phyloP scores from a whole-genome alignment of 768 basidiomycete species.

The Cystofilobasidium capitatum region DNA sequence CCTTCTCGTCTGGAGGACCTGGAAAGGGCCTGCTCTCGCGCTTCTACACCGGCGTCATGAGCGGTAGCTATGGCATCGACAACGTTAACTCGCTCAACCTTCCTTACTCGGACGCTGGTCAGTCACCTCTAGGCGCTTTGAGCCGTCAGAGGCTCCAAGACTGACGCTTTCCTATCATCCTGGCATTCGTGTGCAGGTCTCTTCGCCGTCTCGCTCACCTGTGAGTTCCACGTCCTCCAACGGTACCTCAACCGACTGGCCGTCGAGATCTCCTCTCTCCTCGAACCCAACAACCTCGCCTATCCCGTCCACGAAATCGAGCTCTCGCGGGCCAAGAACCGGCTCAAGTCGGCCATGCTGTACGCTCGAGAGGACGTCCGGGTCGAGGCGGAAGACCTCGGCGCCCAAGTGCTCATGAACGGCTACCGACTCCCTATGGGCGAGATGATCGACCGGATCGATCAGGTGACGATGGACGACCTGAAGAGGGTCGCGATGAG shows the following conservation, averaged over 20 bases:
- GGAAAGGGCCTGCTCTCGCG: slow-evolving; percentile 25
- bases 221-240: slow-evolving; percentile 14
- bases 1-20: slow-evolving; percentile 65
- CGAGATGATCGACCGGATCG: slow-evolving; percentile 22
- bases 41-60: slow-evolving; percentile 27
- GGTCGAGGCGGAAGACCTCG: slow-evolving; percentile 21
- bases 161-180: not conserved
- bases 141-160: not conserved
- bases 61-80: slow-evolving; percentile 22
- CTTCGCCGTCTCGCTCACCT: slow-evolving; percentile 26
- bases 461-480: slow-evolving; percentile 25
- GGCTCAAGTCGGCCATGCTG: slow-evolving; percentile 24
- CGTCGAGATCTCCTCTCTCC: slow-evolving; percentile 18
- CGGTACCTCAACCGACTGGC: slow-evolving; percentile 24
- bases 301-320: slow-evolving; percentile 25
- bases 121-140: not conserved
- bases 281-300: slow-evolving; percentile 13
- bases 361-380: slow-evolving; percentile 20
- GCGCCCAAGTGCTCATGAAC: slow-evolving; percentile 21
- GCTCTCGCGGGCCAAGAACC: slow-evolving; percentile 24
- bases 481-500: slow-evolving; percentile 20
- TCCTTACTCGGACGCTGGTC: slow-evolving; percentile 20
- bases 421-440: slow-evolving; percentile 16
- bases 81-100: slow-evolving; percentile 24
- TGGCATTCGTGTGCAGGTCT: slow-evolving; percentile 1